Percentiles rank a stretch among this genome's conserved stretches.
These are phyloP conservation scores for Sphaerostilbella broomeana DNA, from an alignment of 2,329 filamentous ascomycete genomes.

Conservation along the genomic window DNA sequence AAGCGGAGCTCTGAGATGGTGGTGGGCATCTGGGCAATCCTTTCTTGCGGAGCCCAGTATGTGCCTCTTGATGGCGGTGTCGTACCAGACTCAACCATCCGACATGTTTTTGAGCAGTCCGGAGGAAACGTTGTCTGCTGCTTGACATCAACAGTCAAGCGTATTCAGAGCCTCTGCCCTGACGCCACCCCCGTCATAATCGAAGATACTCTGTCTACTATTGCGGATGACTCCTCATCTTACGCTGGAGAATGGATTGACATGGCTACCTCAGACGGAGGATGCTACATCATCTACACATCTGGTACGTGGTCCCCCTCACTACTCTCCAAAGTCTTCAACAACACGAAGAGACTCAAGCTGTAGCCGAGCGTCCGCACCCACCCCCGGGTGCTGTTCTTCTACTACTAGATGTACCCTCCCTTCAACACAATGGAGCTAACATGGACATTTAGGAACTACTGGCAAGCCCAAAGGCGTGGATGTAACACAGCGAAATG, in stretches of 20 bases:
- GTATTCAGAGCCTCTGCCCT: slow-evolving; percentile 24
- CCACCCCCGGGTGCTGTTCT: not conserved
- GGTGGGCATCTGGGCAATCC: slow-evolving; percentile 48
- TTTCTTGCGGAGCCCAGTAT: slow-evolving; percentile 53
- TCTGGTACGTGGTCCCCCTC: slow-evolving; percentile 34
- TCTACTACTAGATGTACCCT: slow-evolving; percentile 1
- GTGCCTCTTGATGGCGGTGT: slow-evolving; percentile 52
- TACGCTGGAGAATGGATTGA: slow-evolving; percentile 21
- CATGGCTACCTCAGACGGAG: slow-evolving; percentile 29
- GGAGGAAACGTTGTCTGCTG: slow-evolving; percentile 40
- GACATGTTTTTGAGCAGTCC: slow-evolving; percentile 43
- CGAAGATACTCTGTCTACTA: slow-evolving; percentile 21
- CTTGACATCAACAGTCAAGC: slow-evolving; percentile 32
- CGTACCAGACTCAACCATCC: slow-evolving; percentile 41
- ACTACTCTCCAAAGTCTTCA: too few species aligned
- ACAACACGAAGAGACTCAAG: too few species aligned
- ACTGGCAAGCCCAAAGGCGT: slow-evolving; percentile 54
- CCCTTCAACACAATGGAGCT: slow-evolving; percentile 2
- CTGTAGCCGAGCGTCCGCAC: slow-evolving; percentile 1
- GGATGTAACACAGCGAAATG: slow-evolving; percentile 48
- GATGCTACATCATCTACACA: slow-evolving; percentile 48
- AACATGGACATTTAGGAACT: slow-evolving; percentile 30
- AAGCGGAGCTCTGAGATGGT: slow-evolving; percentile 51
- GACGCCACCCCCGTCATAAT: slow-evolving; percentile 22
- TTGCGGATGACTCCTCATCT: not conserved